A percentile compares a stretch with the other conserved stretches of the same genome.
phyloP scores from a whole-genome alignment of 371 early-diverging fungal genomes.

The Actinomucor elegans region DNA sequence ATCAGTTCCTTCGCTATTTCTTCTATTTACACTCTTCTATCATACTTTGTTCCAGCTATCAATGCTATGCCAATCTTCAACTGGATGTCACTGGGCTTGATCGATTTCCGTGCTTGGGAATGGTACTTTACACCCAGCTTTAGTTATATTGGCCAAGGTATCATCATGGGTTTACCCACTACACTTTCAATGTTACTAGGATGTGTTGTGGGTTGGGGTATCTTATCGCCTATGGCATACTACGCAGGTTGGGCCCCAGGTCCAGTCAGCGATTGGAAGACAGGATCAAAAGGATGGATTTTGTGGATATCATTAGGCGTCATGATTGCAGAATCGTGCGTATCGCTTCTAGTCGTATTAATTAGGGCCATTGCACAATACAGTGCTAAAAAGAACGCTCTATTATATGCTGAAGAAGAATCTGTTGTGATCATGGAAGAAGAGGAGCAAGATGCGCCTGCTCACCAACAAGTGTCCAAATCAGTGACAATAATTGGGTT shows the following conservation, averaged over 20 bases:
- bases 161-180: constrained; percentile 64
- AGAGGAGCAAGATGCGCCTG: constrained; percentile 42
- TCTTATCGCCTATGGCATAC: constrained; percentile 71
- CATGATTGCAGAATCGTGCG: constrained; percentile 78
- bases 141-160: constrained; percentile 82
- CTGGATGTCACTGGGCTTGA: constrained; percentile 45
- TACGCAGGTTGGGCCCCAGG: constrained; percentile 78
- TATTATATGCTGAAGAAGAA: constrained; percentile 16
- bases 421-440: constrained; percentile 11
- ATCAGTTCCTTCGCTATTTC: constrained; percentile 59
- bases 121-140: constrained; percentile 80
- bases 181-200: constrained; percentile 59
- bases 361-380: constrained; percentile 26
- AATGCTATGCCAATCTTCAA: constrained; percentile 69
- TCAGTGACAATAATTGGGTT: constrained; percentile 64
- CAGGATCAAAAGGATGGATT: constrained; percentile 81
- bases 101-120: constrained; percentile 59
- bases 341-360: constrained; percentile 62
- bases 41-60: constrained; percentile 65
- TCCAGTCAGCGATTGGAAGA: constrained; percentile 69
- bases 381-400: background rate
- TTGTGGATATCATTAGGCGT: constrained; percentile 83
- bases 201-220: constrained; percentile 79
- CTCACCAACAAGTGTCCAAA: constrained; percentile 52
- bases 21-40: constrained; percentile 63